These are phyloP conservation scores for Lathyrus sativus DNA, from an alignment of 306 rosid genomes.

Conservation along the genomic window DNA sequence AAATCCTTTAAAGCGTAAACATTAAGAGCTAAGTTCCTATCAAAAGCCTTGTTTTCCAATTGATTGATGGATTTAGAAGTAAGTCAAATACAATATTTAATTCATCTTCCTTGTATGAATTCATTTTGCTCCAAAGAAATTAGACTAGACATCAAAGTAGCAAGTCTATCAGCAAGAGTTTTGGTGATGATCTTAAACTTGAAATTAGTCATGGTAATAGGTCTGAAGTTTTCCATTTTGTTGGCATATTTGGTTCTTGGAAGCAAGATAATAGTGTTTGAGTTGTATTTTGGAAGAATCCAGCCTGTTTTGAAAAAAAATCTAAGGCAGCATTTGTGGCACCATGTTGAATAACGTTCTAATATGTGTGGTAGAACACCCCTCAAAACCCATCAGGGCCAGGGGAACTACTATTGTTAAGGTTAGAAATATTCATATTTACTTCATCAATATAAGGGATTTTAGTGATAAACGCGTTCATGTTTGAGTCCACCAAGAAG, in stretches of 20 bases:
- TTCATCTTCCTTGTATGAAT: neutral
- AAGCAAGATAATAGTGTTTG: neutral
- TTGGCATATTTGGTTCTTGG: neutral
- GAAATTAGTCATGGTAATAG: neutral
- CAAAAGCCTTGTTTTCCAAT: neutral
- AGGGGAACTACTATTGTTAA: too few relatives aligned
- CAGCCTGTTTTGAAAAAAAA: neutral
- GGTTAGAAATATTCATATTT: too few relatives aligned
- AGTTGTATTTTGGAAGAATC: neutral
- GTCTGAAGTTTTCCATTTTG: neutral
- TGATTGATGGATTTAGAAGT: neutral
- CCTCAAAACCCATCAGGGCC: neutral
- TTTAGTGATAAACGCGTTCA: too few relatives aligned
- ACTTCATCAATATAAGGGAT: too few relatives aligned
- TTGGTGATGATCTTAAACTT: neutral
- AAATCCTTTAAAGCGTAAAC: neutral
- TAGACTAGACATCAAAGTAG: neutral
- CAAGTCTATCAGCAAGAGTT: neutral
- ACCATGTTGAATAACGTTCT: neutral
- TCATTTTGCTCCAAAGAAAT: neutral
- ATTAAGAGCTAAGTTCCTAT: neutral
- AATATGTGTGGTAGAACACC: neutral
- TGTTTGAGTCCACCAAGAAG: too few relatives aligned
- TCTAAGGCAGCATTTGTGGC: accelerated
- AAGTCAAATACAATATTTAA: neutral